Conservation (phyloP, 192 early-diverging fungal genomes). For the Backusella westeae region DNA sequence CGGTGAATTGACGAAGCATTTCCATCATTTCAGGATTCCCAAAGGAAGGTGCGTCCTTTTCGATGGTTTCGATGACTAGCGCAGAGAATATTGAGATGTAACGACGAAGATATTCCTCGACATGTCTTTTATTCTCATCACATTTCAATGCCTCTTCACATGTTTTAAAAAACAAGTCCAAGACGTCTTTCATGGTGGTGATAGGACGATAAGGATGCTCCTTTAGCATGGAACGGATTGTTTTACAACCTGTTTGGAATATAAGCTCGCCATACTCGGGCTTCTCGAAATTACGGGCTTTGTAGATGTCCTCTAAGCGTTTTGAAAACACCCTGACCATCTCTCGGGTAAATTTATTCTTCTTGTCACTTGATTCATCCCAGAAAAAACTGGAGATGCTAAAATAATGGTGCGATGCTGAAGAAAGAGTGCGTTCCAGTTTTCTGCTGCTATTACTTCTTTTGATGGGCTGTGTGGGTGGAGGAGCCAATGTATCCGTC, state of each 20-base stretch:
- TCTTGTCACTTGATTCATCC: conserved; percentile 9
- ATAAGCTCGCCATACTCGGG: conserved; percentile 45
- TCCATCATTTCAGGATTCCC: conserved; percentile 33
- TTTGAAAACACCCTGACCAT: conserved; percentile 39
- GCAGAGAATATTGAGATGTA: conserved; percentile 42
- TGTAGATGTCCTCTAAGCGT: conserved; percentile 44
- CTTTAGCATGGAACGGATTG: conserved; percentile 32
- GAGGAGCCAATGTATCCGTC: background rate
- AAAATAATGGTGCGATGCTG: background rate
- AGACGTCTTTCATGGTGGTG: conserved; percentile 45
- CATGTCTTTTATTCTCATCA: conserved; percentile 23
- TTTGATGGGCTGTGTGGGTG: background rate
- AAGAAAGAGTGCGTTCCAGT: background rate
- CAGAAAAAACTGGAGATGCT: background rate
- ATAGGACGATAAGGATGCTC: conserved; percentile 32
- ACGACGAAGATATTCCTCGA: conserved; percentile 35
- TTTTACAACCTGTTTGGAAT: conserved; percentile 31
- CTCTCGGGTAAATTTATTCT: conserved; percentile 47
- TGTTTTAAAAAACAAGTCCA: conserved; percentile 42
- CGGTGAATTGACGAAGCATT: conserved; percentile 11
- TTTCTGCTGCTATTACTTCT: background rate
- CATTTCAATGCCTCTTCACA: conserved; percentile 27
- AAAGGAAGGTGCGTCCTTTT: conserved; percentile 34
- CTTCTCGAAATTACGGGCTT: conserved; percentile 36
- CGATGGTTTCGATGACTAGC: conserved; percentile 41